Percentiles rank a stretch among this genome's conserved stretches.
Conservation (phyloP, 129 eudicot genomes). For the Helianthus tuberosus region DNA sequence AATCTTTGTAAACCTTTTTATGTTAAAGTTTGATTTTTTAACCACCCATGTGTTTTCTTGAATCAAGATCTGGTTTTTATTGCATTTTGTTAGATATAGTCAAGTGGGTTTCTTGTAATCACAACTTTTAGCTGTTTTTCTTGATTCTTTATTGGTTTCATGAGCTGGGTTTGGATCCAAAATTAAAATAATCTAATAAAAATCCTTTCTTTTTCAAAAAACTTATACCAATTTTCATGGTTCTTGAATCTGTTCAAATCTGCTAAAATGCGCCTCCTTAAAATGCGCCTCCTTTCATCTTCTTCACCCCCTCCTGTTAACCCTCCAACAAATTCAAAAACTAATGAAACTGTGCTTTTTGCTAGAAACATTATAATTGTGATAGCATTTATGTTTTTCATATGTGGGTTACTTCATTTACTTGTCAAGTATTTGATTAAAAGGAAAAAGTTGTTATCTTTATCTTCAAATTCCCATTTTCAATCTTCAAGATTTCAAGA, state of each 20-base stretch:
- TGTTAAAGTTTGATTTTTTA: conserved; percentile 13
- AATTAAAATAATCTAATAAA: conserved; percentile 17
- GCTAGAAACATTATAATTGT: conserved; percentile 51
- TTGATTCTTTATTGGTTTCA: conserved; percentile 5
- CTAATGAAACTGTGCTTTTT: conserved; percentile 58
- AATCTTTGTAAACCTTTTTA: conserved; percentile 27
- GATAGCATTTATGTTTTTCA: conserved; percentile 65
- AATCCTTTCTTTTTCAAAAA: conserved; percentile 18
- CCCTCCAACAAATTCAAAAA: conserved; percentile 46
- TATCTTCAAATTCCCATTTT: conserved; percentile 41
- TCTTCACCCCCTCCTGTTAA: conserved; percentile 29
- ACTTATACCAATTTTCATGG: conserved; percentile 16
- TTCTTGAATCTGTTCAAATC: conserved; percentile 30
- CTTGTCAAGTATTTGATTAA: conserved; percentile 59
- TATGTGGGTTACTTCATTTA: conserved; percentile 69
- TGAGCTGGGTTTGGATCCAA: conserved; percentile 30
- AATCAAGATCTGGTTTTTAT: conserved; percentile 30
- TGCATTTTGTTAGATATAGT: conserved; percentile 14
- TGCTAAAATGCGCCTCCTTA: conserved; percentile 51
- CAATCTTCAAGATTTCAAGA: conserved; percentile 67
- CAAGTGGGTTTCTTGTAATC: conserved; percentile 30
- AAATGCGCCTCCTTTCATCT: conserved; percentile 43
- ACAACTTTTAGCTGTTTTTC: conserved; percentile 17
- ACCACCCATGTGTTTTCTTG: conserved; percentile 15
- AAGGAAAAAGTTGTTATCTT: conserved; percentile 40